Conservation (phyloP, 768 basidiomycete genomes). For the Phanerochaete carnosa region DNA sequence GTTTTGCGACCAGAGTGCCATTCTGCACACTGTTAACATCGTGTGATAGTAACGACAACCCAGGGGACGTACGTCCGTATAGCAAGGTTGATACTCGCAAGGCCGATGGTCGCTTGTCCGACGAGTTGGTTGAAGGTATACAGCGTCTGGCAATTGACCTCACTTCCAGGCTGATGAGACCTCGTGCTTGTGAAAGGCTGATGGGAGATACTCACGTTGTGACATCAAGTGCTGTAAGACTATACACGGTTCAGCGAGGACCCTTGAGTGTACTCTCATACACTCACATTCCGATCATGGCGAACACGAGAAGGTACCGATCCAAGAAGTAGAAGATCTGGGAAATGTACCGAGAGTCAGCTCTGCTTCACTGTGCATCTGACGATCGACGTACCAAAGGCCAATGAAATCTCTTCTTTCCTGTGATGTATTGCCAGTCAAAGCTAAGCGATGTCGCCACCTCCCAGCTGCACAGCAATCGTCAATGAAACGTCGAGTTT, state of each 20-base stretch:
- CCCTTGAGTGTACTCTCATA: not conserved
- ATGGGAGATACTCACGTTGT: conserved; percentile 22
- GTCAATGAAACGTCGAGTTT: not conserved
- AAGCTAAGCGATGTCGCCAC: conserved; percentile 39
- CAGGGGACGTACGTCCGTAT: conserved; percentile 37
- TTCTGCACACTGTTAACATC: conserved; percentile 33
- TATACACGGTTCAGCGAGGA: conserved; percentile 4
- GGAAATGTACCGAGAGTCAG: not conserved
- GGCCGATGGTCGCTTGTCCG: conserved; percentile 40
- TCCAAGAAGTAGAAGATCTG: conserved; percentile 45
- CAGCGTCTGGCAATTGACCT: conserved; percentile 41
- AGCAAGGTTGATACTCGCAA: conserved; percentile 46
- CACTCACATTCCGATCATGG: conserved; percentile 45
- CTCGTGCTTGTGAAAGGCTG: not conserved
- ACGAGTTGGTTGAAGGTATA: conserved; percentile 35
- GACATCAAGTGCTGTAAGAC: conserved; percentile 36
- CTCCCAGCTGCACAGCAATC: conserved; percentile 37
- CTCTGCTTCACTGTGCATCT: not conserved
- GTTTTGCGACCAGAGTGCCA: conserved; percentile 67
- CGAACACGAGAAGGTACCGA: conserved; percentile 41
- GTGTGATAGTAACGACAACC: not conserved
- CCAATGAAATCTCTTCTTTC: conserved; percentile 44
- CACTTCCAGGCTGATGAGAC: conserved; percentile 20
- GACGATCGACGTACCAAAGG: conserved; percentile 33
- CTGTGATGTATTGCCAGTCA: conserved; percentile 37